phyloP scores from a whole-genome alignment of 2,329 filamentous ascomycete genomes.

The Ophiostoma sp. region DNA sequence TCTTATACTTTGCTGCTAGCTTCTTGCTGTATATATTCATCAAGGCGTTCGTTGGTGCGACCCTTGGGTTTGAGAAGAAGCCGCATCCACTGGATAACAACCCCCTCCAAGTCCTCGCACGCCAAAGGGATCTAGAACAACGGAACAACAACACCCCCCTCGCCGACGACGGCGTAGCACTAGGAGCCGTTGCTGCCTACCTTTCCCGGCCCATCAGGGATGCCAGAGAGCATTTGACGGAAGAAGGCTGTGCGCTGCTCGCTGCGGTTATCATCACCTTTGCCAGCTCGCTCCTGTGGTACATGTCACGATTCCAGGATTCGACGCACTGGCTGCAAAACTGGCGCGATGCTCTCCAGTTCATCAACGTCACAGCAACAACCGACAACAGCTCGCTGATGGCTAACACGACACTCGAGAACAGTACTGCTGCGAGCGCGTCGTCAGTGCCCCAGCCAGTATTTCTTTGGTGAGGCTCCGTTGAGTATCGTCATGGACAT shows the following conservation, averaged over 20 bases:
- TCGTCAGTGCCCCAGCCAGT: neutral
- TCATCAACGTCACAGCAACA: neutral
- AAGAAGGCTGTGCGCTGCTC: neutral
- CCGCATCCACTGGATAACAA: neutral
- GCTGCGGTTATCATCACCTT: neutral
- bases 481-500: neutral
- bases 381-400: neutral
- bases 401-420: neutral
- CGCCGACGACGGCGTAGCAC: neutral
- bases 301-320: conserved; percentile 15
- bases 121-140: neutral
- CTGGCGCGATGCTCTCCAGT: conserved; percentile 19
- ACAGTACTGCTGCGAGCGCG: neutral
- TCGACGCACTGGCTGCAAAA: conserved; percentile 17
- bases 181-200: neutral
- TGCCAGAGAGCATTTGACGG: neutral
- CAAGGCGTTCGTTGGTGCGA: neutral
- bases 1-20: neutral
- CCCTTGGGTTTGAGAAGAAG: neutral
- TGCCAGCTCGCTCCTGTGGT: conserved; percentile 9
- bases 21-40: conserved; percentile 6
- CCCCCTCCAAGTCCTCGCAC: neutral
- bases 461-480: neutral
- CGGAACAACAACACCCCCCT: neutral
- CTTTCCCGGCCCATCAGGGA: neutral